phyloP scores from a whole-genome alignment of 2,329 filamentous ascomycete genomes.

The Monilinia laxa region DNA sequence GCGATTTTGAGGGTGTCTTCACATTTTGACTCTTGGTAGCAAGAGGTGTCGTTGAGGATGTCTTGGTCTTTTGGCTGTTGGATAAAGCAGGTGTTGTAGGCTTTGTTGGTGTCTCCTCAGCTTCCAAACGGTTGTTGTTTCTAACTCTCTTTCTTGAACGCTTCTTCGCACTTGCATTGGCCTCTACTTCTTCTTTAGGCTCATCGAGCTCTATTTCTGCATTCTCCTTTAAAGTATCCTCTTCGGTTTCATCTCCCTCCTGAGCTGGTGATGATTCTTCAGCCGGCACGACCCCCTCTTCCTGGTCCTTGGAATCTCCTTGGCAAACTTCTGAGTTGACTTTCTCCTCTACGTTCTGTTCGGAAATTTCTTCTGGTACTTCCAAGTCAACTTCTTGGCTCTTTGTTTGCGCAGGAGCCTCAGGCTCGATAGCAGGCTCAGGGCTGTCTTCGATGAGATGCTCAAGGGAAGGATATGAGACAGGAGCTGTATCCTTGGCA shows the following conservation, averaged over 20 bases:
- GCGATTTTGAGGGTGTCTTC: constrained; percentile 13
- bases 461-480: constrained; percentile 12
- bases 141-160: constrained; percentile 30
- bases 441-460: constrained; percentile 5
- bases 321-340: background rate
- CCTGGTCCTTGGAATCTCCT: background rate
- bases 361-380: background rate
- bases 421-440: background rate
- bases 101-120: constrained; percentile 14
- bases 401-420: constrained; percentile 3
- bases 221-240: constrained; percentile 1
- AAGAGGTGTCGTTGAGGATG: background rate
- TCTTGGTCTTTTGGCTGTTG: background rate
- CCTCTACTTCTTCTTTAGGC: constrained; percentile 18
- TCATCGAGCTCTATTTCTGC: constrained; percentile 4
- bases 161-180: constrained; percentile 24
- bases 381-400: background rate
- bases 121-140: constrained; percentile 32
- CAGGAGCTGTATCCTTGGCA: background rate
- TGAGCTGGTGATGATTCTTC: background rate
- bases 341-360: background rate
- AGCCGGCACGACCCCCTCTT: background rate
- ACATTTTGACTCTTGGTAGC: constrained; percentile 6
- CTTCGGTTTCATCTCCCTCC: constrained; percentile 1
- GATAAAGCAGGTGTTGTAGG: constrained; percentile 7